Base-by-base conservation (phyloP, 1,139 yeast genomes). In the Saccharomyces pastorianus region DNA sequence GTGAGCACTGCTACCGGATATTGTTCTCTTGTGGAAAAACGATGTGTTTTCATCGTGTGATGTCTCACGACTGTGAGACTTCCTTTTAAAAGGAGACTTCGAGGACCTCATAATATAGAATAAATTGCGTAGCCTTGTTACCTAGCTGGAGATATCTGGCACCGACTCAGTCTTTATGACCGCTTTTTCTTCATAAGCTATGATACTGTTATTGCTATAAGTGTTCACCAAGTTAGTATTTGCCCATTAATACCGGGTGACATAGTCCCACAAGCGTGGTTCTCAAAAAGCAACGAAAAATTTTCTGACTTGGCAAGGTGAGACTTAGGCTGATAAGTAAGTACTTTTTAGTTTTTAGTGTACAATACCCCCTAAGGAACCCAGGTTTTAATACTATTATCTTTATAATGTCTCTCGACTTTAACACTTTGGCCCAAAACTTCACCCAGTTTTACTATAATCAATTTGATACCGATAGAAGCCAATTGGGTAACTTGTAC, bases 361-460 rank as follows among this genome's bases (percentile, higher is more conserved):
- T 20, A 38, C n/a, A 38, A 23, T 20, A 20, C 20, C 44, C 11
- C 6, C 25, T 20, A 11, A 27, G 44, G 23, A 47, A 29, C 14
- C 17, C 51, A 13, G 41, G 32, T 47, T 26, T 28, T 20, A 47
- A 27, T n/a, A 23, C 17, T 46, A 46, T 27, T 31, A 49, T 14
- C 23, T 28, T 26, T 25, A 48, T 32, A 42, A 64, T 65, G 67
- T 62, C 76, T 72, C 87, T 84, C 70, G 91, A 85, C 72, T 85
- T 85, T 74, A 84, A 80, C 76, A 80, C 89, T 64, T 63, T 73
- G 62, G 75, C 76, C 26, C 76, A 85, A 71, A 96, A 90, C 74
- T 91, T 91, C 77, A 88, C 96, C 70, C 85, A 80, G 72, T 93
- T 90, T 71, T 93, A 93, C 83, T 93, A 93, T 82, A 87, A 88